Evolutionary conservation across 2,329 filamentous ascomycete genomes (phyloP), one percentile per base, ranked within the genome.

Genomic region (Hymenoscyphus salicellus): DNA sequence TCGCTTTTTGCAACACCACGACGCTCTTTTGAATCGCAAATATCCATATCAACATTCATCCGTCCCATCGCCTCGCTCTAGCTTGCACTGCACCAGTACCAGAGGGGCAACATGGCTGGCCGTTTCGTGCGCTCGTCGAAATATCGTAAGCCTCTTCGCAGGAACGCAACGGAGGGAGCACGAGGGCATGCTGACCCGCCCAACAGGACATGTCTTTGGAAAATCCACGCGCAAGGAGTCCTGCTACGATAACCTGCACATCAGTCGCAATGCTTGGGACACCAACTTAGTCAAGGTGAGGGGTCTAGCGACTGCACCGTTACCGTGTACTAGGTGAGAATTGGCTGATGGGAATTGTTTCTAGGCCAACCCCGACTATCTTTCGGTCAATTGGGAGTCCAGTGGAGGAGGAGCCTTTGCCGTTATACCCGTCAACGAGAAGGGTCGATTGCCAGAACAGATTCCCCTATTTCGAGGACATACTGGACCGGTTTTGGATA

Each of bases 191-290:
- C 71, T 75, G 64, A 74, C 66, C 32, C 11, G 43, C 38, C 20
- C 10, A 61, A 59, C 79, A 97, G 94, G 94, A 84, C 95, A 99
- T 85, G 91, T 99, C 82, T 99, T 97, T 83, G 95, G 95, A 78
- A 95, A 96, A 81, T 82, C 92, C 68, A 96, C 93, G 71, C 89
- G 92, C 80, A 97, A 97, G 86, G 95, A 99, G 79, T 91, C 92
- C 85, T 97, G 93, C 84, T 99, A 98, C 81, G 95, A 99, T 80
- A 98, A 98, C 79, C 83, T 99, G 72, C 92, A 92, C 77, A 92
- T 99, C 79, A 97, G 93, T 76, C 92, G 90, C 80, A 99, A 99
- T 88, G 95, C 95, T 63, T 99, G 95, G 95, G 95, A 99, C 79
- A 97, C 93, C 75, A 99, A 99, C 82, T 83, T 99, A 76, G 86